Percentiles rank a stretch among this genome's conserved stretches.
phyloP scores from a whole-genome alignment of 2,329 filamentous ascomycete genomes.

The Fusarium palustre region DNA sequence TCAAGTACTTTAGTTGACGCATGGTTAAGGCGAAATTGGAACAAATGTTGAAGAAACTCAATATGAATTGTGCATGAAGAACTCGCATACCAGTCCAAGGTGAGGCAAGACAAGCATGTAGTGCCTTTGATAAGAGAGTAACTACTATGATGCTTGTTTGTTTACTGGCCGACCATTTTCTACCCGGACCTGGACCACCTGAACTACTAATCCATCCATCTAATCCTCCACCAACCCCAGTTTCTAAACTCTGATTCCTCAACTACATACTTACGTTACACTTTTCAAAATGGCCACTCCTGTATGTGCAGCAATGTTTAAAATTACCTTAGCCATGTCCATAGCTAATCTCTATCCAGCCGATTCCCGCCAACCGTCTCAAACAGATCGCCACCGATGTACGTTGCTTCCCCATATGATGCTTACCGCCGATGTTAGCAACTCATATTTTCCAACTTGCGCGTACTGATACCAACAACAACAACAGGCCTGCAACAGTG shows the following conservation, averaged over 20 bases:
- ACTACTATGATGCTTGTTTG: constrained; percentile 41
- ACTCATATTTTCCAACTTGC: constrained; percentile 13
- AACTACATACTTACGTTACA: constrained; percentile 30
- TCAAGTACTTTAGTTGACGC: constrained; percentile 16
- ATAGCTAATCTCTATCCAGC: constrained; percentile 61
- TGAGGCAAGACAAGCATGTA: constrained; percentile 14
- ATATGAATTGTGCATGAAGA: constrained; percentile 31
- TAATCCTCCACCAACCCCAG: constrained; percentile 35
- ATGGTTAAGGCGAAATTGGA: constrained; percentile 29
- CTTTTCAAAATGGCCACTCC: constrained; percentile 54
- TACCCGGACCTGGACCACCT: constrained; percentile 11
- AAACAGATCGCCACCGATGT: constrained; percentile 89
- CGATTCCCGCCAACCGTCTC: constrained; percentile 79
- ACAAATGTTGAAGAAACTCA: constrained; percentile 25
- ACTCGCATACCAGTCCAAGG: not conserved
- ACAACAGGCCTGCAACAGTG: constrained; percentile 81
- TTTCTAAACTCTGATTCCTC: constrained; percentile 38
- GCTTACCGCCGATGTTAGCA: constrained; percentile 39
- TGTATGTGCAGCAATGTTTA: constrained; percentile 43
- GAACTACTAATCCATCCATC: not conserved
- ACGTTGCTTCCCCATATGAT: constrained; percentile 52
- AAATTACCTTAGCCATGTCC: not conserved
- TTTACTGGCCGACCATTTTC: constrained; percentile 49
- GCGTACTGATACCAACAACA: constrained; percentile 25
- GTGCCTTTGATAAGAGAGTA: constrained; percentile 44